Base-by-base conservation (phyloP, 139 green algal genomes). In the Yamagishiella unicocca region DNA sequence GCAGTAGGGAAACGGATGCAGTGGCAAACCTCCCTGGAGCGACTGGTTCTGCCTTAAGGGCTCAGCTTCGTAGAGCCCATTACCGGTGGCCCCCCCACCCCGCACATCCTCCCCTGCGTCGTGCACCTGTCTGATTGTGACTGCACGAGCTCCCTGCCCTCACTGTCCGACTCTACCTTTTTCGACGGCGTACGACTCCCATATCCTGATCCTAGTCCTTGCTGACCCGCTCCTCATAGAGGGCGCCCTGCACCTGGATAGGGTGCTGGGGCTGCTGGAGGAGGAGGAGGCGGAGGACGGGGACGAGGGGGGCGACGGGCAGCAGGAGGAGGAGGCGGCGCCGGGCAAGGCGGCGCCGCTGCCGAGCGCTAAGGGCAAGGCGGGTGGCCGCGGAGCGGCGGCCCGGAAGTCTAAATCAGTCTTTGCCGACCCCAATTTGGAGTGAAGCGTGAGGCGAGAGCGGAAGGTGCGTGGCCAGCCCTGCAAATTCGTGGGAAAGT, bases 391-490 rank as follows among this genome's bases (percentile, higher is more conserved):
- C 40, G 40, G 40, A 24, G 25, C 7, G 38, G 24, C 22, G 68
- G n/a, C n/a, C n/a, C n/a, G n/a, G n/a, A 46, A 27, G 76, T 12
- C 46, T 9, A n/a, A 24, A 31, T 40, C 77, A 1, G 77, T 84
- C 8, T 84, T 84, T 27, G 77, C 77, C 0, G 77, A 84, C 37
- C 77, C 77, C 27, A 84, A 84, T 25, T 12, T 84, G 38, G 77
- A 84, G 77, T 84, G 55, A 73, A 25, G 35, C 12, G 70, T 19
- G 38, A 10, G 21, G 70, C n/a, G n/a, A n/a, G n/a, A n/a, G n/a
- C n/a, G n/a, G n/a, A n/a, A n/a, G n/a, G n/a, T n/a, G n/a, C n/a
- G n/a, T n/a, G n/a, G n/a, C n/a, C n/a, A n/a, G n/a, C n/a, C n/a
- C n/a, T n/a, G 62, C n/a, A 21, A 42, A 6, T 8, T 4, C 4